Conservation (phyloP, 2,329 filamentous ascomycete species). For the Trichoderma koningiopsis region DNA sequence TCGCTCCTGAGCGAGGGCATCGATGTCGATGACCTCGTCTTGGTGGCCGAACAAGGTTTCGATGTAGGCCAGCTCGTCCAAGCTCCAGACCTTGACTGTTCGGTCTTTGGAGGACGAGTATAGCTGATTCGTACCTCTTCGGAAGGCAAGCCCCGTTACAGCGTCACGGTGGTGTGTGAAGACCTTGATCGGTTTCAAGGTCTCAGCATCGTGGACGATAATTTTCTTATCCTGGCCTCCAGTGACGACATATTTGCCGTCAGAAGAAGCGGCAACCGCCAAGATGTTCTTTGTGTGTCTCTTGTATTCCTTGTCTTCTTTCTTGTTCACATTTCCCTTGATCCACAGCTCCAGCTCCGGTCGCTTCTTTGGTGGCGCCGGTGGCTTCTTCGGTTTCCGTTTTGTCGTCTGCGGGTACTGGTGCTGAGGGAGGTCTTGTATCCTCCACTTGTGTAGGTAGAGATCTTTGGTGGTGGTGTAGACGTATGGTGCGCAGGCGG, state of each 20-base stretch:
- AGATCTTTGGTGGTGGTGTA: slow-evolving; percentile 90
- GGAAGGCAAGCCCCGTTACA: slow-evolving; percentile 82
- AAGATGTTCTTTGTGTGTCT: slow-evolving; percentile 82
- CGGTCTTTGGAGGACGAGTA: slow-evolving; percentile 90
- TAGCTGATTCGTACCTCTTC: slow-evolving; percentile 84
- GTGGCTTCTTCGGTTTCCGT: slow-evolving; percentile 60
- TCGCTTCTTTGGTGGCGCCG: slow-evolving; percentile 60
- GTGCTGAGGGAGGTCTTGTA: slow-evolving; percentile 65
- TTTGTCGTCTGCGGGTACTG: slow-evolving; percentile 62
- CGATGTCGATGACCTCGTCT: slow-evolving; percentile 83
- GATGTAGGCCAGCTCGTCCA: slow-evolving; percentile 89
- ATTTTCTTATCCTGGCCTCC: slow-evolving; percentile 83
- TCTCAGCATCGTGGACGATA: slow-evolving; percentile 83
- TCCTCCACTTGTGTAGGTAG: slow-evolving; percentile 84
- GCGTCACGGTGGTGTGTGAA: slow-evolving; percentile 92
- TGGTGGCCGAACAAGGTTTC: slow-evolving; percentile 97
- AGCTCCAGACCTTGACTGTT: slow-evolving; percentile 92
- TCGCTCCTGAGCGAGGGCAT: slow-evolving; percentile 79
- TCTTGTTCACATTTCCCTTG: slow-evolving; percentile 62
- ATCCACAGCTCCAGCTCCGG: slow-evolving; percentile 65
- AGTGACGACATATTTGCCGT: slow-evolving; percentile 88
- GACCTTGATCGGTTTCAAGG: slow-evolving; percentile 75
- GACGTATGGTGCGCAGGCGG: slow-evolving; percentile 74
- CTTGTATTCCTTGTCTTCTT: slow-evolving; percentile 66
- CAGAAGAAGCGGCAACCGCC: slow-evolving; percentile 81